Conservation (phyloP, 345 rosid species). For the Psidium guajava region DNA sequence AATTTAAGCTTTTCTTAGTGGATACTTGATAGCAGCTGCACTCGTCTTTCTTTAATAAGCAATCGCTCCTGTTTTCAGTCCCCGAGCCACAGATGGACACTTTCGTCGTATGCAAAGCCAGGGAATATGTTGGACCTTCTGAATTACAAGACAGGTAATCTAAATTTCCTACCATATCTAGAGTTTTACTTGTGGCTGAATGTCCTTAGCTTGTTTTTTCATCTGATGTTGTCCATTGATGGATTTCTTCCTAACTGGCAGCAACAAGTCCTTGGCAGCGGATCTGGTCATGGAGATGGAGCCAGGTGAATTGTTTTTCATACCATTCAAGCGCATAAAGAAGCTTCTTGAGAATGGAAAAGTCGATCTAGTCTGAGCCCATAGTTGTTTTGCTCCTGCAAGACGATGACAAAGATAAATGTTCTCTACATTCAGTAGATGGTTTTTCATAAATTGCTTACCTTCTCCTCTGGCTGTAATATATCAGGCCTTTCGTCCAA, state of each 20-base stretch:
- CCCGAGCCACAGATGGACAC: conserved; percentile 58
- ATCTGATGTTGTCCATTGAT: neutral
- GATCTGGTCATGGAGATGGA: conserved; percentile 18
- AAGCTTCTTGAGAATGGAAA: conserved; percentile 10
- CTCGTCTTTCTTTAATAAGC: neutral
- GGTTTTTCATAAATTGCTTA: neutral
- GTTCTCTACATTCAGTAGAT: neutral
- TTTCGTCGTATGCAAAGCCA: conserved; percentile 63
- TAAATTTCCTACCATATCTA: neutral
- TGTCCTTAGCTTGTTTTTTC: neutral
- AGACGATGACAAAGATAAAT: neutral
- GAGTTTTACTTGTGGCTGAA: neutral
- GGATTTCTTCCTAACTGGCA: neutral
- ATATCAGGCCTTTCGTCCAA: neutral
- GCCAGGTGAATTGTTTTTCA: conserved; percentile 15
- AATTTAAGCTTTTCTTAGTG: neutral
- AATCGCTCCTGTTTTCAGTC: conserved; percentile 17
- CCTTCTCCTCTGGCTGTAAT: neutral
- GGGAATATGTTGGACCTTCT: conserved; percentile 36
- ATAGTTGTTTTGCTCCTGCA: neutral
- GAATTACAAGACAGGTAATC: conserved; percentile 22
- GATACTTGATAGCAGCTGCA: neutral
- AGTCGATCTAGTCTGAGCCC: conserved; percentile 13
- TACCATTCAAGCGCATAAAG: conserved; percentile 11
- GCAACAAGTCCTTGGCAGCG: conserved; percentile 15